Evolutionary conservation across 2,329 filamentous ascomycete species (phyloP).

Genomic region (Aspergillus jensenii): DNA sequence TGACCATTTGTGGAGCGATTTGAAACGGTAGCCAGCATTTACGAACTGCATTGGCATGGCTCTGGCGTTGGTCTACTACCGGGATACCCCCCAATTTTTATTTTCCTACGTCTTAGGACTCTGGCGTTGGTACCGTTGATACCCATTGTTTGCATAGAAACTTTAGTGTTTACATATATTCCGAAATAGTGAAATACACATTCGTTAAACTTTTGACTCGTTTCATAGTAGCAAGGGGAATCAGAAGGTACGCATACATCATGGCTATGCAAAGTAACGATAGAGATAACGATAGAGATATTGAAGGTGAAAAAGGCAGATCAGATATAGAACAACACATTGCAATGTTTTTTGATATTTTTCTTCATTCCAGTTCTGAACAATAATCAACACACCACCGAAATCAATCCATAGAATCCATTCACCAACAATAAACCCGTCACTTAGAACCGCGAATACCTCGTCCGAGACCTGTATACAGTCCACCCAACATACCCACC

Average conservation of each 20-base stretch:
- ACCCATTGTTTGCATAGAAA: not conserved
- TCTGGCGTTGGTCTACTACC: not conserved
- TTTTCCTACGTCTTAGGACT: not conserved
- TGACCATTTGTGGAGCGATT: constrained; percentile 75
- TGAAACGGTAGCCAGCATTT: constrained; percentile 35
- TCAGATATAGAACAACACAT: not conserved
- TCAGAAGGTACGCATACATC: constrained; percentile 17
- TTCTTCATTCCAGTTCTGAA: constrained; percentile 1
- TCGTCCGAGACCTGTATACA: constrained; percentile 67
- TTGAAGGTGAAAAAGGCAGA: not conserved
- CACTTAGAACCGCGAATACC: constrained; percentile 41
- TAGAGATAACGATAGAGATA: constrained; percentile 17
- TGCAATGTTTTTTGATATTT: constrained; percentile 13
- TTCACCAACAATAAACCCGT: not conserved
- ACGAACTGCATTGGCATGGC: not conserved
- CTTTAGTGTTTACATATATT: not conserved
- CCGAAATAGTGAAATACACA: not conserved
- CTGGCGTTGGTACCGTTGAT: constrained; percentile 1
- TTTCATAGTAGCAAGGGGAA: constrained; percentile 12
- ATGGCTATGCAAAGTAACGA: constrained; percentile 22
- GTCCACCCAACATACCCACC: constrained; percentile 86
- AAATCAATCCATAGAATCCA: not conserved
- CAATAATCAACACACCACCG: not conserved
- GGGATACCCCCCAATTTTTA: not conserved
- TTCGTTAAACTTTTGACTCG: constrained; percentile 14